Conservation (phyloP, 164 flowering plant species). For the Annona cherimola region DNA sequence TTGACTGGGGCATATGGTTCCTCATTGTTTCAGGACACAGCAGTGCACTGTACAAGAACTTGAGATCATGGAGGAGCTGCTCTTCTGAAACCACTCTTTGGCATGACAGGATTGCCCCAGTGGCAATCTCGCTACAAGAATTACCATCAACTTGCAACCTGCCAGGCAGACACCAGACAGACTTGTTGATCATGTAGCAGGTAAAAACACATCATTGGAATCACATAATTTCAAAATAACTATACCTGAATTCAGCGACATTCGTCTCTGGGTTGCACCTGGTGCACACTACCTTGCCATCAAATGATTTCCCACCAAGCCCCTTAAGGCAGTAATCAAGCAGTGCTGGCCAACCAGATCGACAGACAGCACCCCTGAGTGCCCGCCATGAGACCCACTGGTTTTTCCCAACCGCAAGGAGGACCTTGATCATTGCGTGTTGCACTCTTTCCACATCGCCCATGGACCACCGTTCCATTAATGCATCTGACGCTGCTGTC, state of each 20-base stretch:
- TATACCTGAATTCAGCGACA: constrained; percentile 59
- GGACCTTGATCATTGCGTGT: constrained; percentile 59
- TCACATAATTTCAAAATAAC: background rate
- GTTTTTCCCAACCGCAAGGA: constrained; percentile 48
- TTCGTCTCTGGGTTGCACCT: constrained; percentile 44
- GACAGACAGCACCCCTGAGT: constrained; percentile 62
- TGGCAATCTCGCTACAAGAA: background rate
- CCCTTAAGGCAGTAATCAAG: constrained; percentile 65
- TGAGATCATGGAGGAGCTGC: constrained; percentile 39
- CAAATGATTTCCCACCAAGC: constrained; percentile 47
- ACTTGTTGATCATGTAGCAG: background rate
- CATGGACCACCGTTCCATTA: constrained; percentile 37
- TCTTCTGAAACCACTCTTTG: constrained; percentile 31
- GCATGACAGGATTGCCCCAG: background rate
- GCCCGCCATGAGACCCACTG: constrained; percentile 69
- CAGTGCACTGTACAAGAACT: constrained; percentile 38
- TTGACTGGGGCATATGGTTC: constrained; percentile 19
- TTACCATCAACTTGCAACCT: constrained; percentile 37
- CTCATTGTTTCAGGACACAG: constrained; percentile 50
- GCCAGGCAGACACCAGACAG: constrained; percentile 5
- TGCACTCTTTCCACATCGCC: constrained; percentile 53
- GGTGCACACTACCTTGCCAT: constrained; percentile 38
- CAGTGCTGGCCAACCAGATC: constrained; percentile 50
- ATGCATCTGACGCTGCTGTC: constrained; percentile 16
- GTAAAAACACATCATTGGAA: background rate